Base-by-base conservation (phyloP, 768 basidiomycete species). In the Dioszegia hungarica region DNA sequence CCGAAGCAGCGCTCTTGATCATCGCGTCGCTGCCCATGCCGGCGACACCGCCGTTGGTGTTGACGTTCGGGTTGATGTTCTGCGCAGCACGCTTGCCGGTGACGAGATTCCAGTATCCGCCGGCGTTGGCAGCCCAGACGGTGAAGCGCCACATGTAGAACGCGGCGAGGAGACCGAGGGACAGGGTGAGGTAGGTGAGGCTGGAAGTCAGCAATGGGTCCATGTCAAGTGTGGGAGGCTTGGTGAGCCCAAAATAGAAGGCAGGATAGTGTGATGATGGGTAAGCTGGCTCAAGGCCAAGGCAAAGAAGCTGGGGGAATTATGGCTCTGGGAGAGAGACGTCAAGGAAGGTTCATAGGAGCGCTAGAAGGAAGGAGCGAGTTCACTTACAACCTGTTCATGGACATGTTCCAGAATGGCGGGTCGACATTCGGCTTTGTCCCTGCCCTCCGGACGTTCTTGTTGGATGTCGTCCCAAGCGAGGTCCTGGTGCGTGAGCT, bases 31-130 rank as follows among this genome's bases (percentile, higher is more conserved):
- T 31, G 8, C 24, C 52, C 2, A 41, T 11, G 17, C 28, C 40
- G 9, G 22, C 36, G 24, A 17, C 54, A 44, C 37, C 29, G 25
- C 46, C 46, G 27, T 17, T 39, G 36, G 34, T 27, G 36, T 17
- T 41, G 10, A 47, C 58, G 2, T 61, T 64, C 10, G 44, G 40
- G 14, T 55, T 46, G 3, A 60, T 61, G 22, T 66, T 59, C 22
- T 51, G 36, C 8, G 63, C 50, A 5, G 55, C 46, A 15, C 54
- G 48, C 40, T 61, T 60, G 20, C 74, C 74, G 8, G 73, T 73
- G 53, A 74, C 56, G 37, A 75, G 56, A n/a, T 68, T 62, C 74
- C 74, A 75, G 50, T 75, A 75, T 14, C 74, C 74, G 17, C 74
- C 74, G 3, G 63, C 68, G 20, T 74, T 62, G 11, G 40, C 43